Conservation (phyloP, 805 yeast genomes). For the Kregervanrija fluxuum region DNA sequence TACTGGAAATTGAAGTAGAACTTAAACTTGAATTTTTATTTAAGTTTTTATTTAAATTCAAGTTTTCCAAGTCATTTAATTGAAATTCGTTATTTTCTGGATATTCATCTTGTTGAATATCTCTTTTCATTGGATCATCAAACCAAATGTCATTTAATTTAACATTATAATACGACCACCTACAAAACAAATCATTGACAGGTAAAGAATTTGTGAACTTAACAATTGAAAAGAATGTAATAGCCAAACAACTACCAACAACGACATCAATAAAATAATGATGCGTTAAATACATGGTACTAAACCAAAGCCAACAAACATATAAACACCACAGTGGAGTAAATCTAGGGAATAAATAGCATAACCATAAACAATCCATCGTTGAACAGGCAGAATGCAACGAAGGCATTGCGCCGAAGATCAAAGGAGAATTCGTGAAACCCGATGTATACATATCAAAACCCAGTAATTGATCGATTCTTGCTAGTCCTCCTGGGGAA, state of each 20-base stretch:
- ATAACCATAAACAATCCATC: conserved; percentile 83
- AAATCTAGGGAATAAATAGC: conserved; percentile 71
- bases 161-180: conserved; percentile 25
- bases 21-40: too few relatives aligned
- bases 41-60: too few relatives aligned
- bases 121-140: conserved; percentile 17
- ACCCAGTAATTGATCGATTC: conserved; percentile 77
- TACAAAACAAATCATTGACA: conserved; percentile 43
- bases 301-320: conserved; percentile 96
- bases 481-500: conserved; percentile 89
- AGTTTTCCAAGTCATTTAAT: too few relatives aligned
- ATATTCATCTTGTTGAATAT: too few relatives aligned
- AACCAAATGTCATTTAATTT: conserved; percentile 8
- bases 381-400: conserved; percentile 92
- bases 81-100: too few relatives aligned
- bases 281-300: conserved; percentile 95
- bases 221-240: conserved; percentile 60
- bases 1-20: too few relatives aligned
- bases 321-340: conserved; percentile 64
- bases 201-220: conserved; percentile 57
- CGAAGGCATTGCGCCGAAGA: conserved; percentile 75
- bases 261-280: conserved; percentile 91
- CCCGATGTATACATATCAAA: conserved; percentile 76
- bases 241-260: conserved; percentile 85
- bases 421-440: conserved; percentile 80